phyloP scores from a whole-genome alignment of 352 stramenopile species.

The Globisporangium middletonii region DNA sequence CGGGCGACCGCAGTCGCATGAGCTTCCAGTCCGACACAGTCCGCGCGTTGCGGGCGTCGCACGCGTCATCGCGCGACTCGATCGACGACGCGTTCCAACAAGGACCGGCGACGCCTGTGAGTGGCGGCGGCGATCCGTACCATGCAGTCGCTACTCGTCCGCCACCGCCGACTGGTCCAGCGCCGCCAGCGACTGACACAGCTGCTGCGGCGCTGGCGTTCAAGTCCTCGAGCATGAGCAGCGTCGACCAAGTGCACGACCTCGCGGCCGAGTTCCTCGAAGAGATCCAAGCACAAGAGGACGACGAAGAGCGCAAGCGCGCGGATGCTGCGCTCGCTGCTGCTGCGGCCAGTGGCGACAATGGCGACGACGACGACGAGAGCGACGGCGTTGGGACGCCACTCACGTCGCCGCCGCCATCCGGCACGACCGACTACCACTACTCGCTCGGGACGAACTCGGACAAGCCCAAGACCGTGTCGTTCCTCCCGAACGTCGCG shows the following conservation, averaged over 20 bases:
- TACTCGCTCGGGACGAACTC: conserved; percentile 7
- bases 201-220: no score
- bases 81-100: conserved; percentile 67
- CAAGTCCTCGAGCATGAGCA: conserved; percentile 24
- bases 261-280: conserved; percentile 41
- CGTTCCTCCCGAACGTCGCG: conserved; percentile 15
- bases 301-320: conserved; percentile 25
- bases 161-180: neutral
- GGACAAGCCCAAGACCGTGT: conserved; percentile 11
- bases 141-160: conserved; percentile 1
- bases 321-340: conserved; percentile 11
- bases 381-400: conserved; percentile 12
- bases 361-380: conserved; percentile 5
- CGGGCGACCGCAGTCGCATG: conserved; percentile 19
- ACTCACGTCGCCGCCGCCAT: conserved; percentile 12
- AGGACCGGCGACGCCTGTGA: conserved; percentile 4
- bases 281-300: conserved; percentile 42
- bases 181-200: neutral
- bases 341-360: conserved; percentile 7
- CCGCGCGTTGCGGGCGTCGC: conserved; percentile 30
- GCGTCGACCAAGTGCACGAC: conserved; percentile 25
- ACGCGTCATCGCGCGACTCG: conserved; percentile 63
- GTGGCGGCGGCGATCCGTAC: conserved; percentile 1
- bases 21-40: conserved; percentile 44
- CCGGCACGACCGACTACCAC: neutral